These are phyloP conservation scores for Pelargonium australe DNA, from an alignment of 441 rosid species.

Conservation along the genomic window DNA sequence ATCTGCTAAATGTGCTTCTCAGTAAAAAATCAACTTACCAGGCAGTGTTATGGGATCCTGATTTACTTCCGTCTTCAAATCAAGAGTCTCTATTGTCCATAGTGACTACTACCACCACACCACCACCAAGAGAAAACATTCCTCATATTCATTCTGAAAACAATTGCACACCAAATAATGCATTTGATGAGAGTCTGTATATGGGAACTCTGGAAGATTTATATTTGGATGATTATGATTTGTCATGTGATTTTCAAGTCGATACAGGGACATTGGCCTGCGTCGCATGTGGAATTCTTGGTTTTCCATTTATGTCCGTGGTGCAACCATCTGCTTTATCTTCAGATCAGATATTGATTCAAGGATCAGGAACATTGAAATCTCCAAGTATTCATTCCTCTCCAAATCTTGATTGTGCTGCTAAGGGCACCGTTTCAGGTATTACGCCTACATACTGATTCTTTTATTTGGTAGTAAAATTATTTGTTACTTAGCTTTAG, in stretches of 20 bases:
- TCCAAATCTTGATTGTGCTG: conserved; percentile 17
- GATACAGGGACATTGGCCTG: conserved; percentile 84
- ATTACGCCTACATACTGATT: conserved; percentile 8
- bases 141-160: conserved; percentile 34
- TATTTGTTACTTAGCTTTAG: conserved; percentile 7
- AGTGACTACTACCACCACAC: conserved; percentile 26
- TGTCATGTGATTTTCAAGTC: conserved; percentile 83
- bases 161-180: conserved; percentile 35
- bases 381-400: conserved; percentile 14
- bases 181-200: conserved; percentile 70
- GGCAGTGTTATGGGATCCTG: conserved; percentile 77
- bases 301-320: conserved; percentile 94
- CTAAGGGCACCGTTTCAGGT: conserved; percentile 37
- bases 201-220: conserved; percentile 72
- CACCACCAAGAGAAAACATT: conserved; percentile 34
- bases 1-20: conserved; percentile 50
- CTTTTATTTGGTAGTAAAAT: neutral
- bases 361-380: conserved; percentile 21
- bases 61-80: conserved; percentile 57
- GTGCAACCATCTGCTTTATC: conserved; percentile 58
- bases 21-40: conserved; percentile 40
- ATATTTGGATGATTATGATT: conserved; percentile 61
- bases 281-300: conserved; percentile 96
- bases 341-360: conserved; percentile 23
- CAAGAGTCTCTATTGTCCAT: conserved; percentile 40